Conservation (phyloP, 805 yeast species). For the Candida alai region DNA sequence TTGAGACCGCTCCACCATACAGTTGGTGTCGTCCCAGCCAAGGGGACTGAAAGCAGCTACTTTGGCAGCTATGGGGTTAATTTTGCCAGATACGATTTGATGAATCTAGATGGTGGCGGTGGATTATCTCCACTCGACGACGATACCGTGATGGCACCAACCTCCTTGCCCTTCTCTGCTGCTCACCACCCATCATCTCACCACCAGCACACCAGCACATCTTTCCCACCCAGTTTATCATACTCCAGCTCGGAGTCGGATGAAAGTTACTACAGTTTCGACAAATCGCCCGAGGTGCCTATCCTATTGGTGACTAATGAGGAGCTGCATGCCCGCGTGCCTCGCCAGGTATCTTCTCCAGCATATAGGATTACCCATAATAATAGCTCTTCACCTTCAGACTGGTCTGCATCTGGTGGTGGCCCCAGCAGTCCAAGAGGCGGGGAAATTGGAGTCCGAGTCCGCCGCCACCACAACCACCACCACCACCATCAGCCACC, state of each 20-base stretch:
- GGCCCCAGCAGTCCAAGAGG: no score
- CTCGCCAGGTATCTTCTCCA: conserved; percentile 5
- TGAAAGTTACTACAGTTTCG: conserved; percentile 11
- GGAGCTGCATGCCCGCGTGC: neutral
- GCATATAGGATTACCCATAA: conserved; percentile 5
- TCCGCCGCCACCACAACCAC: no score
- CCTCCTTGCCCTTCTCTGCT: no score
- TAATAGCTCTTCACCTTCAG: neutral
- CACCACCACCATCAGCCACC: no score
- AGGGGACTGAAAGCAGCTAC: no score
- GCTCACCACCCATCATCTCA: neutral
- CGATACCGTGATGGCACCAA: no score
- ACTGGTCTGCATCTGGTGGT: no score
- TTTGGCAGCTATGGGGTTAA: no score
- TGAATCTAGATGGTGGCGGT: conserved; percentile 7
- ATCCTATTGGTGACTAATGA: neutral
- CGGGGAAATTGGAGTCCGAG: no score
- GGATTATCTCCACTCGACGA: conserved; percentile 9
- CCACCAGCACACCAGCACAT: neutral
- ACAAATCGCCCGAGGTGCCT: conserved; percentile 4
- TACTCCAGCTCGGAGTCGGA: conserved; percentile 6
- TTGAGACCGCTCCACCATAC: neutral
- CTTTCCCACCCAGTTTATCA: neutral
- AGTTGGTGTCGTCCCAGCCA: no score
- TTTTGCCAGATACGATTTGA: conserved; percentile 9